Base-by-base conservation (phyloP, 352 stramenopile species). In the Globisporangium iwayamae region DNA sequence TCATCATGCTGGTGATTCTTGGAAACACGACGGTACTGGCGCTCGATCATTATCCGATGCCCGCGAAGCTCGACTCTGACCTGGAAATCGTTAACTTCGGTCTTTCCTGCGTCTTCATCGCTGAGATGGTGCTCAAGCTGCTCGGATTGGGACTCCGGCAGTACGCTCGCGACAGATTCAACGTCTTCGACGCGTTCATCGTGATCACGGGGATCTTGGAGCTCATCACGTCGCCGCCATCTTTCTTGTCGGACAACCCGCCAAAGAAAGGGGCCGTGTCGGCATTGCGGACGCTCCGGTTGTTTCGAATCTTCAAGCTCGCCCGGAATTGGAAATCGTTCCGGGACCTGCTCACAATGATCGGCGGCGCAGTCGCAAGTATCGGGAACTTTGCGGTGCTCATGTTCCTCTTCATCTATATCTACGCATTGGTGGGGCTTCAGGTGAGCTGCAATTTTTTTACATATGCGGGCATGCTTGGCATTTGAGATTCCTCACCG, bases 271-370 rank as follows among this genome's bases (percentile, higher is more conserved):
- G 81, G 5, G 77, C 76, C 0, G 80, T 90, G 3, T 97, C 90
- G 25, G 89, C 91, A 0, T 70, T 98, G 18, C 75, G 93, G 4
- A 94, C 87, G 3, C 93, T 98, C 60, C 82, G 96, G 0, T 70
- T 98, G 9, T 96, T 98, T 58, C 79, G 94, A 25, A 81, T 98
- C 20, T 97, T 99, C 65, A 98, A 98, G 56, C 83, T 99, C 22
- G 93, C 95, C 25, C 88, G 91, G 22, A 76, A 94, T 46, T 99
- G 95, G 96, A 82, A 87, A 56, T 91, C 83, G 0, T 71, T 99
- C 34, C 87, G 96, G n/a, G 86, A 94, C 14, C 76, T 99, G 13
- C 70, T 99, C 7, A 65, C 83, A 14, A 95, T 96, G 62, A 97
- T 99, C n/a, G 65, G 70, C 20, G 74, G 85, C 30, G 94, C 94